Percentiles rank a stretch among this genome's conserved stretches.
Conservation (phyloP, 805 yeast species). For the Saccharomycopsis babjevae region DNA sequence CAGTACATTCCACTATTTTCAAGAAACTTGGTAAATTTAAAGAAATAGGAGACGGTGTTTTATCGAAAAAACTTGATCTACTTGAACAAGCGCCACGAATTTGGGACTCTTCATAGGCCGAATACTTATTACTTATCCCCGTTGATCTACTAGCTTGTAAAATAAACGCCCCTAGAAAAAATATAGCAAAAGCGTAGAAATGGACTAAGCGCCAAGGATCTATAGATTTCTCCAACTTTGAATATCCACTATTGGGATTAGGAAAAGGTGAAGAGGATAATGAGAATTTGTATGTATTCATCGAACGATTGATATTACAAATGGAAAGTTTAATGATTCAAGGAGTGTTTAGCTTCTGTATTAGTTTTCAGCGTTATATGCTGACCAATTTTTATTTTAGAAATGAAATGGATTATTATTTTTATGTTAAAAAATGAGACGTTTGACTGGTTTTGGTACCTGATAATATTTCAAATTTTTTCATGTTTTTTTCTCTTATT, state of each 20-base stretch:
- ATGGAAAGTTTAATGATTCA: background rate
- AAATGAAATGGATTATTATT: too few relatives aligned
- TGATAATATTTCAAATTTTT: too few relatives aligned
- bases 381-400: too few relatives aligned
- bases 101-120: background rate
- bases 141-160: background rate
- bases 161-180: background rate
- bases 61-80: background rate
- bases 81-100: background rate
- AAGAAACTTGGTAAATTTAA: background rate
- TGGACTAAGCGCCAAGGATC: background rate
- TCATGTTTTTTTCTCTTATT: too few relatives aligned
- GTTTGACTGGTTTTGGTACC: too few relatives aligned
- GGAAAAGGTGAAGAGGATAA: background rate
- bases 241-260: background rate
- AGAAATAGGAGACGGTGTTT: background rate
- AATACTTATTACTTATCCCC: background rate
- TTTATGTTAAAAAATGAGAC: too few relatives aligned
- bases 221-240: background rate
- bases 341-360: too few relatives aligned
- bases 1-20: slow-evolving; percentile 9
- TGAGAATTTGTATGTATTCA: background rate
- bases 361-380: too few relatives aligned
- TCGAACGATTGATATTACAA: background rate
- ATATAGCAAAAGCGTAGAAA: background rate